Evolutionary conservation across 2,329 filamentous ascomycete species (phyloP), one percentile per base, ranked within the genome.

Genomic region (Ophiostoma fasciatum): DNA sequence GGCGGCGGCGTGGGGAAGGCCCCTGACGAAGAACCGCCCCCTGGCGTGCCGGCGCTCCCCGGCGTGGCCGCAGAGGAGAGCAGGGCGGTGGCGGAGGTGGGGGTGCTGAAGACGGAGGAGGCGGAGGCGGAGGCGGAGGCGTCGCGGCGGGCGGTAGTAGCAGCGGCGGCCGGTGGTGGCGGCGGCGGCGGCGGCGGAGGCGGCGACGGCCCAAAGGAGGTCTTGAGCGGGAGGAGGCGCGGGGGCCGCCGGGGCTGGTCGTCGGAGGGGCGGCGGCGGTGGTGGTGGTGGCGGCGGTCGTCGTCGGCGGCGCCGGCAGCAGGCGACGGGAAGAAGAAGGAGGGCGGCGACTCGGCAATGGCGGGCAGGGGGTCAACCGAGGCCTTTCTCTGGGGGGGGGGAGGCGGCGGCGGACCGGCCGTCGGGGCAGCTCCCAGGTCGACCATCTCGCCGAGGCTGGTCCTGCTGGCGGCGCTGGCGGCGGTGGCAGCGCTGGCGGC

Each of bases 271-370:
- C 19, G 12, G n/a, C n/a, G 28, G 27, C 26, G 11, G 28, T 18
- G 13, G 14, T 36, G 30, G 19, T 28, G 20, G 20, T 18, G 9
- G 8, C 23, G 12, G 5, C 23, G 21, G 22, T 27, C 7, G 28
- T 20, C 13, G 13, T 9, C 18, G 7, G 20, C 7, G 25, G 17
- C 7, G 31, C 28, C n/a, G 38, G 35, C 10, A n/a, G 28, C 25
- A 3, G 33, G 25, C 17, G 46, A 41, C 7, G 35, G 30, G 29
- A 33, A 45, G n/a, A n/a, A n/a, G n/a, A n/a, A n/a, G n/a, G n/a
- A n/a, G n/a, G n/a, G n/a, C 28, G 46, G 48, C 25, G 49, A 53
- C 27, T 52, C 49, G 19, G 43, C 42, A 27, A 41, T 43, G 33
- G 41, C 33, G 13, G 41, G 27, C 28, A 40, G n/a, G 19, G 18